phyloP scores from a whole-genome alignment of 805 yeast genomes.

The Wickerhamiella kurtzmanii region DNA sequence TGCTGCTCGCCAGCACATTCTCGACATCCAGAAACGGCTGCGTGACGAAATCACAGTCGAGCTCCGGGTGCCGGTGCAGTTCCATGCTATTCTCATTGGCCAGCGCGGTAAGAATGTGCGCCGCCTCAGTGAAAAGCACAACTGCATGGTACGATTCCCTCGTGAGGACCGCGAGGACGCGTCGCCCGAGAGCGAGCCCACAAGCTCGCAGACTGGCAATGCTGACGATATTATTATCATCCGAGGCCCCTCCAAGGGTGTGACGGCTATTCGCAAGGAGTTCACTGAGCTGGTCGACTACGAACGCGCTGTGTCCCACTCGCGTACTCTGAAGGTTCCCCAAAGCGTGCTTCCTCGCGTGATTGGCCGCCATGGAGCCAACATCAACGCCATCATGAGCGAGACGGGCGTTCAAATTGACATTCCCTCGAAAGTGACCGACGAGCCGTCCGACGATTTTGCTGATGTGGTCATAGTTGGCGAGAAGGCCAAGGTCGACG shows the following conservation, averaged over 20 bases:
- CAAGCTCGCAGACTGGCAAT: constrained; percentile 4
- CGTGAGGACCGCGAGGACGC: background rate
- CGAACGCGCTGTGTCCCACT: constrained; percentile 75
- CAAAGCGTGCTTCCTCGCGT: constrained; percentile 63
- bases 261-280: constrained; percentile 23
- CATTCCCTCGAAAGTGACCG: constrained; percentile 19
- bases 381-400: constrained; percentile 66
- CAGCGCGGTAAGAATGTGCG: constrained; percentile 66
- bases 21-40: constrained; percentile 52
- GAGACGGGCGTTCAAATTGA: constrained; percentile 38
- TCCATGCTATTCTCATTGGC: constrained; percentile 75
- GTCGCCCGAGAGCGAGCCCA: constrained; percentile 1
- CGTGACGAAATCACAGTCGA: constrained; percentile 65
- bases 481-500: constrained; percentile 57
- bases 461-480: constrained; percentile 62
- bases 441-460: background rate
- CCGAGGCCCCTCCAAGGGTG: constrained; percentile 65
- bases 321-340: constrained; percentile 53
- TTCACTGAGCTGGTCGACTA: constrained; percentile 68
- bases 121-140: constrained; percentile 78
- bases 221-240: constrained; percentile 35
- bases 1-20: constrained; percentile 50
- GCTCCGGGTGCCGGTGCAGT: constrained; percentile 58
- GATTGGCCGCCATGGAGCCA: constrained; percentile 82
- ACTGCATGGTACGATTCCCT: constrained; percentile 70